Evolutionary conservation across 305 asterid genomes (phyloP), one percentile per base, ranked within the genome.

Genomic region (Fraxinus paxiana): DNA sequence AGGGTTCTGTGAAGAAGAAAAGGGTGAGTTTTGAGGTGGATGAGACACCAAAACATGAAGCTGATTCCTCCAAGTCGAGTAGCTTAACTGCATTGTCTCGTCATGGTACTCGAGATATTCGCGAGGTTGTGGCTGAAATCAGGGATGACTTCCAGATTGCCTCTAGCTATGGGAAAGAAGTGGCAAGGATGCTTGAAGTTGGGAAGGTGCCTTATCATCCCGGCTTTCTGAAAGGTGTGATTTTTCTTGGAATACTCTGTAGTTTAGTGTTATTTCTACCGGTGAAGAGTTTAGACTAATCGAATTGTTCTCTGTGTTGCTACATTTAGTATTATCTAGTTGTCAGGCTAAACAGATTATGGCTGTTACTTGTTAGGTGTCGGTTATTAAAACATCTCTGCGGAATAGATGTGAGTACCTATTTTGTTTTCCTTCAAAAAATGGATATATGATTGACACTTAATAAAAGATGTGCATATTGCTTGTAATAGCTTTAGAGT

Each of bases 151-250:
- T 96, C 61, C 96, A 92, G 86, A 84, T 88, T 74, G 99, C 99
- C 72, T 90, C 97, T 77, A 83, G 88, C 69, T 88, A 89, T 77
- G 99, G 99, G 74, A 92, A 88, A 82, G 99, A 96, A 87, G 98
- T 96, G 5, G 97, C 97, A 12, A 30, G 90, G 84, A 84, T 94
- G 97, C 99, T 96, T 78, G 99, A 96, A 88, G 97, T 90, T 83
- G 98, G 98, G 56, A 94, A 92, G 89, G 78, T 92, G 82, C 99
- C 98, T 54, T 93, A 94, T 88, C 97, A 91, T 84, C 97, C 94
- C 56, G 86, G 92, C 82, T 81, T 92, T 77, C 83, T 88, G 37
- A 92, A 88, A 94, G 99, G 99, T 95, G 61, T 15, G 82, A 9
- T 76, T 10, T 78, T 87, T n/a, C 10, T 75, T 80, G 80, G 56